These are phyloP conservation scores for Castanea mollissima DNA, from an alignment of 306 rosid species.

Conservation along the genomic window DNA sequence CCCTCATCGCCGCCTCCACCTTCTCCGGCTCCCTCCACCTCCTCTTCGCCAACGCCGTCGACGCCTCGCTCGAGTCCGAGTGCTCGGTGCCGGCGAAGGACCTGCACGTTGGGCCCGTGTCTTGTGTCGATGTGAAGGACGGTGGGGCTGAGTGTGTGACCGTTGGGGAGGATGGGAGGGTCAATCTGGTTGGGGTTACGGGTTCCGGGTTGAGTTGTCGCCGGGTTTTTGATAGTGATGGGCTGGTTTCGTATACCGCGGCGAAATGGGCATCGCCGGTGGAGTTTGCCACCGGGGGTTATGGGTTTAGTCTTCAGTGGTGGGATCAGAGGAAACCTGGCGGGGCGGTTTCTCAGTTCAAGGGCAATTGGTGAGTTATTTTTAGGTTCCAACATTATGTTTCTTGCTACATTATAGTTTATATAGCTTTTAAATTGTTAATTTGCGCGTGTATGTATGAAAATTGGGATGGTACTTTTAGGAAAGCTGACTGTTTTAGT, in stretches of 20 bases:
- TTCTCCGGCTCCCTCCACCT: slow-evolving; percentile 67
- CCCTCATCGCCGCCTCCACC: slow-evolving; percentile 61
- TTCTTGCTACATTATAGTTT: neutral
- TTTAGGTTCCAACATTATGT: neutral
- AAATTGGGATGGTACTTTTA: neutral
- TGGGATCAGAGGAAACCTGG: slow-evolving; percentile 92
- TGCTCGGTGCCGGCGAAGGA: slow-evolving; percentile 50
- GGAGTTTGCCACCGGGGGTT: slow-evolving; percentile 86
- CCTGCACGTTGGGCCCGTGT: slow-evolving; percentile 45
- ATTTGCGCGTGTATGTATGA: neutral
- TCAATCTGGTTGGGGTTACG: slow-evolving; percentile 60
- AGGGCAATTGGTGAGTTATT: slow-evolving; percentile 68
- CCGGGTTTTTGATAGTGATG: slow-evolving; percentile 67
- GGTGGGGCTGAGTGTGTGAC: slow-evolving; percentile 68
- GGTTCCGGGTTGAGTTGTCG: slow-evolving; percentile 43
- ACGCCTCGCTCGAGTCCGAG: slow-evolving; percentile 50
- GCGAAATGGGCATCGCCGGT: slow-evolving; percentile 83
- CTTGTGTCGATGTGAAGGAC: slow-evolving; percentile 65
- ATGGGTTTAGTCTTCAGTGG: slow-evolving; percentile 85
- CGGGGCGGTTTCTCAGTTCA: slow-evolving; percentile 81
- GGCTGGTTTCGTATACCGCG: slow-evolving; percentile 71
- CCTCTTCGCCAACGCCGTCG: slow-evolving; percentile 43
- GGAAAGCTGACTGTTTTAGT: neutral
- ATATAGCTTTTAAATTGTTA: too few relatives aligned
- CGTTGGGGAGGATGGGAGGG: slow-evolving; percentile 82